A percentile compares a stretch with the other conserved stretches of the same genome.
Conservation (phyloP, 2,329 filamentous ascomycete species). For the Penicillium glabrum region DNA sequence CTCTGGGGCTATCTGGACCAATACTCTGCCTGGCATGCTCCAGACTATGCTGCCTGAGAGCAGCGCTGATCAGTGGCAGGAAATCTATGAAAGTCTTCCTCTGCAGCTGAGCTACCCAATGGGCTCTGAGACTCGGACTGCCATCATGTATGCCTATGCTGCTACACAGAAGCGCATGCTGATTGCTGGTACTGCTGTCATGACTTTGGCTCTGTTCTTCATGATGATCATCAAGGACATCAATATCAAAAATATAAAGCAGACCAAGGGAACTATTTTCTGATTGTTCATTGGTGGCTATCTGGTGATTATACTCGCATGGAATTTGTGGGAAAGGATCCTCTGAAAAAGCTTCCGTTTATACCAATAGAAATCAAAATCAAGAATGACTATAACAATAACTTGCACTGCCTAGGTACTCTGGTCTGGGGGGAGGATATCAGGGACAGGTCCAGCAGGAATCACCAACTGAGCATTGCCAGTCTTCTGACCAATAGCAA, state of each 20-base stretch:
- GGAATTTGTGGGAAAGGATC: no score
- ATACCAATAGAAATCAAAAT: neutral
- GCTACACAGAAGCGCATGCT: conserved; percentile 52
- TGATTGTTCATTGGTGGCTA: conserved; percentile 23
- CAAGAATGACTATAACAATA: neutral
- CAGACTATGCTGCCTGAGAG: conserved; percentile 44
- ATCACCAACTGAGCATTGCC: conserved; percentile 24
- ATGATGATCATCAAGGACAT: conserved; percentile 51
- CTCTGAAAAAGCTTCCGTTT: no score
- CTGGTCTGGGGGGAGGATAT: conserved; percentile 22
- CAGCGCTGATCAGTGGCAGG: conserved; percentile 26
- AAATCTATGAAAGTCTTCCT: conserved; percentile 49
- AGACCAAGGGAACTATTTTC: conserved; percentile 58
- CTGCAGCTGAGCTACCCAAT: conserved; percentile 43
- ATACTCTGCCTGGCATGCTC: conserved; percentile 53
- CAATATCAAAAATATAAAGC: conserved; percentile 49
- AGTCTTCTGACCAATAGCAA: conserved; percentile 17
- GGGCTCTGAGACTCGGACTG: conserved; percentile 52
- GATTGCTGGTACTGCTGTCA: conserved; percentile 48
- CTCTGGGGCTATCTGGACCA: conserved; percentile 48
- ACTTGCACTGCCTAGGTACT: neutral
- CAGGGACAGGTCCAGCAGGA: conserved; percentile 27
- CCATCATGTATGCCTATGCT: conserved; percentile 63
- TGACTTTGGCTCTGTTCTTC: conserved; percentile 44
- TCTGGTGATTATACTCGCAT: no score